phyloP scores from a whole-genome alignment of 2,329 filamentous ascomycete genomes.

The Corinectria fuckeliana region DNA sequence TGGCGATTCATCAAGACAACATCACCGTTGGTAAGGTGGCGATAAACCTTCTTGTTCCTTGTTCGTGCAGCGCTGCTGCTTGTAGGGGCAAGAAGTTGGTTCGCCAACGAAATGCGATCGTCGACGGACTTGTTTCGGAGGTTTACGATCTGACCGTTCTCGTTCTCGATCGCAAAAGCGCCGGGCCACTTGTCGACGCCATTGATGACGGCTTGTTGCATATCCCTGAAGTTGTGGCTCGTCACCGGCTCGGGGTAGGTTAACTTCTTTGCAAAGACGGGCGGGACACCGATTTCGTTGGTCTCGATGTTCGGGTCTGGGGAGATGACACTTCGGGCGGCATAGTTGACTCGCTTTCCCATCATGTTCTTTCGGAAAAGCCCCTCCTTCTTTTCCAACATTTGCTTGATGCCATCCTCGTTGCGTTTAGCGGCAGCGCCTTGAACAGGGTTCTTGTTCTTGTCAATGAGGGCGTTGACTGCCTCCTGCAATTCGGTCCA shows the following conservation, averaged over 20 bases:
- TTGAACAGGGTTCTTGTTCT: conserved; percentile 82
- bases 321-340: conserved; percentile 95
- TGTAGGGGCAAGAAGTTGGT: conserved; percentile 88
- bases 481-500: conserved; percentile 86
- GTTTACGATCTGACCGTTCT: conserved; percentile 89
- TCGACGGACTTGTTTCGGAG: conserved; percentile 86
- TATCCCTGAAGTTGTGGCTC: conserved; percentile 93
- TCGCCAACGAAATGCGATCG: conserved; percentile 87
- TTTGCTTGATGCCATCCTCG: conserved; percentile 96
- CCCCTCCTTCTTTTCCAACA: conserved; percentile 97
- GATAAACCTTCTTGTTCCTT: conserved; percentile 93
- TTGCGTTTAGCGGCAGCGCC: conserved; percentile 78
- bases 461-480: conserved; percentile 93
- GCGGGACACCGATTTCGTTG: conserved; percentile 96
- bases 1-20: conserved; percentile 99
- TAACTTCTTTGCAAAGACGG: conserved; percentile 95
- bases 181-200: conserved; percentile 94
- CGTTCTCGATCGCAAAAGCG: conserved; percentile 92
- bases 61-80: conserved; percentile 75
- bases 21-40: conserved; percentile 95
- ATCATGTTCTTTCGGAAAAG: conserved; percentile 99
- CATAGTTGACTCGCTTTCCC: conserved; percentile 99
- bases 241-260: conserved; percentile 98
- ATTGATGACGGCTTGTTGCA: conserved; percentile 96
- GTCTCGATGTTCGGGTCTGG: conserved; percentile 99